Evolutionary conservation across 495 filamentous ascomycete species (phyloP).

Genomic region (Aspergillus steynii): DNA sequence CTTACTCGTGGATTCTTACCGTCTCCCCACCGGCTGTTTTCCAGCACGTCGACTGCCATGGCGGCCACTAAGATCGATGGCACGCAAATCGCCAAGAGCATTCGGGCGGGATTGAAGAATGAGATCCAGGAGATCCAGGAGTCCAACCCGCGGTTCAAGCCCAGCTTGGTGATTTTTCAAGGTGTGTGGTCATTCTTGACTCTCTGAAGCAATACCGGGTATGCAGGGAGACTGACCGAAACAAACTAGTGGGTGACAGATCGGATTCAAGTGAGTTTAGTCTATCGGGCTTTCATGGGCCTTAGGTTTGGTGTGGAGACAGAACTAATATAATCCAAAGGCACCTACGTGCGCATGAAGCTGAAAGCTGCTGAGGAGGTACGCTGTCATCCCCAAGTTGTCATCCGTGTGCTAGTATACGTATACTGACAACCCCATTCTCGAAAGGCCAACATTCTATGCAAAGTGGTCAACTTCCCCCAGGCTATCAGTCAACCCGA

Average conservation of each 20-base stretch:
- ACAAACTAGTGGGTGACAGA: conserved; percentile 68
- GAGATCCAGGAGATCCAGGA: conserved; percentile 81
- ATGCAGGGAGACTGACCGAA: neutral
- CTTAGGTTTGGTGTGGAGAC: neutral
- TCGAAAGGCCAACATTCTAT: conserved; percentile 78
- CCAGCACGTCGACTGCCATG: conserved; percentile 57
- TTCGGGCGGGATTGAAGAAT: conserved; percentile 73
- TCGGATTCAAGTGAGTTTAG: conserved; percentile 81
- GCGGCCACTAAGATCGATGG: conserved; percentile 91
- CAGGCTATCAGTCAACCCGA: conserved; percentile 81
- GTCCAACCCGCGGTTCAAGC: conserved; percentile 81
- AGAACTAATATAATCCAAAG: conserved; percentile 46
- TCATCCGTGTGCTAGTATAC: conserved; percentile 4
- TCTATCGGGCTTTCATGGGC: neutral
- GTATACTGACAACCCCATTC: conserved; percentile 13
- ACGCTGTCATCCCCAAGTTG: conserved; percentile 18
- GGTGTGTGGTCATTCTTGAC: conserved; percentile 50
- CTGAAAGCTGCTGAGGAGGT: conserved; percentile 95
- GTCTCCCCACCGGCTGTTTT: conserved; percentile 17
- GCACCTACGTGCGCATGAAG: conserved; percentile 99
- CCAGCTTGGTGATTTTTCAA: conserved; percentile 89
- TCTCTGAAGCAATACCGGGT: neutral
- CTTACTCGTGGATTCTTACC: conserved; percentile 11
- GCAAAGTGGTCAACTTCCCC: conserved; percentile 79
- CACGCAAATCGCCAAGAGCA: conserved; percentile 86